phyloP scores from a whole-genome alignment of 2,329 filamentous ascomycete genomes.

The Verticillium isaacii region DNA sequence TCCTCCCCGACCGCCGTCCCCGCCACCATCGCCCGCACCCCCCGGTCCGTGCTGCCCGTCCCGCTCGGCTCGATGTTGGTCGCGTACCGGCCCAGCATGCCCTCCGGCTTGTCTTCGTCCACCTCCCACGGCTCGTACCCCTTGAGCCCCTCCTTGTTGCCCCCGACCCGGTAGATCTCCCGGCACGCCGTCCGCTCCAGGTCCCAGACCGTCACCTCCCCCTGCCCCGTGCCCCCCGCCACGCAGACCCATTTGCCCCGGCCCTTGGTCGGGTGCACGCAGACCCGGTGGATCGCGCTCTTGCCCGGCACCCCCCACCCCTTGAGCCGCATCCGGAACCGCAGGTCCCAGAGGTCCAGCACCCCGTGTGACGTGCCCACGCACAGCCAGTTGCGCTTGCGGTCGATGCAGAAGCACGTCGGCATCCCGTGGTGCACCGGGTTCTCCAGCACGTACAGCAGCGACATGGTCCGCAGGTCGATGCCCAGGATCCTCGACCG shows the following conservation, averaged over 20 bases:
- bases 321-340: constrained; percentile 85
- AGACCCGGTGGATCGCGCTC: constrained; percentile 72
- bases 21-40: constrained; percentile 70
- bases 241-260: constrained; percentile 84
- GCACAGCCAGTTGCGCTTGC: constrained; percentile 82
- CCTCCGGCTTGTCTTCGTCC: constrained; percentile 82
- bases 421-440: constrained; percentile 88
- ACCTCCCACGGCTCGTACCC: constrained; percentile 82
- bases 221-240: constrained; percentile 78
- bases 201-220: constrained; percentile 94
- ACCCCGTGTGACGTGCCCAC: constrained; percentile 91
- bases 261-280: constrained; percentile 72
- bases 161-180: constrained; percentile 76
- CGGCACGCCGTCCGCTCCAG: constrained; percentile 84
- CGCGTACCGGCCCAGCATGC: constrained; percentile 82
- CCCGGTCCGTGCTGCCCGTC: constrained; percentile 48
- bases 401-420: constrained; percentile 86
- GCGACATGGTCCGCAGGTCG: constrained; percentile 80
- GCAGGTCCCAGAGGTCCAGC: constrained; percentile 89
- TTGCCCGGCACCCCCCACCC: constrained; percentile 84
- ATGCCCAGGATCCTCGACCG: constrained; percentile 77
- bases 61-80: constrained; percentile 62
- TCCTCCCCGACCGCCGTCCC: constrained; percentile 68
- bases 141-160: constrained; percentile 54
- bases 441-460: constrained; percentile 77